Evolutionary conservation across 2,329 filamentous ascomycete species (phyloP).

Genomic region (Ceratocystiopsis minuta): DNA sequence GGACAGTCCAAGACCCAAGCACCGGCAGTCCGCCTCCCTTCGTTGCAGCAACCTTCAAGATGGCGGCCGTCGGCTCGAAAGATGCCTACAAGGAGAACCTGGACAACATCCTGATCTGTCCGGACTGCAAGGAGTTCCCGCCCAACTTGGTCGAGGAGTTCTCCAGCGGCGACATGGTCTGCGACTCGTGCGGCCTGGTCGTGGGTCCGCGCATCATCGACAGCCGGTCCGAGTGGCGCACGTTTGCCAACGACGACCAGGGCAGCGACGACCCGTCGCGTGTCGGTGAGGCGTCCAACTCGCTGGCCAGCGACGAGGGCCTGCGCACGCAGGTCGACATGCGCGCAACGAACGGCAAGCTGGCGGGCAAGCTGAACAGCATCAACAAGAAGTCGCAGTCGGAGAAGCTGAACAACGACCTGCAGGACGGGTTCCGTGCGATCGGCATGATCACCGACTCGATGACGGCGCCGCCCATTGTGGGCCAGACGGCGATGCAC

Average conservation of each 20-base stretch:
- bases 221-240: constrained; percentile 94
- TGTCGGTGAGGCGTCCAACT: constrained; percentile 88
- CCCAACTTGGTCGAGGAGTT: constrained; percentile 88
- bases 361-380: constrained; percentile 12
- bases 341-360: constrained; percentile 10
- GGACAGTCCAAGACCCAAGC: too few relatives aligned
- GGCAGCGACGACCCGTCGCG: constrained; percentile 91
- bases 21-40: too few relatives aligned
- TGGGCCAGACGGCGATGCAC: constrained; percentile 80
- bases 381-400: constrained; percentile 14
- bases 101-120: constrained; percentile 70
- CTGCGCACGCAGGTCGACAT: constrained; percentile 12
- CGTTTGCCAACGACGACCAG: constrained; percentile 95
- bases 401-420: constrained; percentile 15
- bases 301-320: constrained; percentile 29
- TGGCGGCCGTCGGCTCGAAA: too few relatives aligned
- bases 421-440: constrained; percentile 65
- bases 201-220: constrained; percentile 85
- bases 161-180: constrained; percentile 82
- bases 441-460: constrained; percentile 77
- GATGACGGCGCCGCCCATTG: constrained; percentile 61
- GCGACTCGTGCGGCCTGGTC: constrained; percentile 78
- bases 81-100: constrained; percentile 55
- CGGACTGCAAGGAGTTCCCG: constrained; percentile 80
- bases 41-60: too few relatives aligned